These are phyloP conservation scores for Aspergillaceae sp. DNA, from an alignment of 2,329 filamentous ascomycete species.

Conservation along the genomic window DNA sequence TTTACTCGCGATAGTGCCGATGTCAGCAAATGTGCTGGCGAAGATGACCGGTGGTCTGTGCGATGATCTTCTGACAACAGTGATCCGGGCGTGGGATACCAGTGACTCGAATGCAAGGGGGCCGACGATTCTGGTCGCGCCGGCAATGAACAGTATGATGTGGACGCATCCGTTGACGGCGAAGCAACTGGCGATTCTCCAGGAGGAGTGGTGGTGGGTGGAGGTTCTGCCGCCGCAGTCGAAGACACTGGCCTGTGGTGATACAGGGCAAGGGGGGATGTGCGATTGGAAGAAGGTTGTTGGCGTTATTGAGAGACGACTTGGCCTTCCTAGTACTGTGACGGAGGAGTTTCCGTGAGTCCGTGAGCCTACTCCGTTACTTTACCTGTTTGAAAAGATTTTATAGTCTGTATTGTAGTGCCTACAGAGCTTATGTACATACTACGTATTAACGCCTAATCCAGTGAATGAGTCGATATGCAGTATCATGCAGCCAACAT, in stretches of 20 bases:
- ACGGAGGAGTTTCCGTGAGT: not conserved
- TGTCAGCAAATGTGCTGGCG: slow-evolving; percentile 77
- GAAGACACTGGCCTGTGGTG: slow-evolving; percentile 76
- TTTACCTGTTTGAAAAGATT: too few relatives aligned
- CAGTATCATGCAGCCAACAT: too few relatives aligned
- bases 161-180: slow-evolving; percentile 75
- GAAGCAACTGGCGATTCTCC: slow-evolving; percentile 60
- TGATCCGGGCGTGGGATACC: slow-evolving; percentile 82
- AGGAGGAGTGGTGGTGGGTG: slow-evolving; percentile 66
- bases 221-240: slow-evolving; percentile 64
- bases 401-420: too few relatives aligned
- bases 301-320: slow-evolving; percentile 46
- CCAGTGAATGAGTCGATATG: too few relatives aligned
- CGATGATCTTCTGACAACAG: slow-evolving; percentile 64
- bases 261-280: slow-evolving; percentile 77
- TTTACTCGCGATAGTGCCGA: slow-evolving; percentile 67
- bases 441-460: too few relatives aligned
- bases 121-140: slow-evolving; percentile 66
- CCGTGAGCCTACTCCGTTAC: too few relatives aligned
- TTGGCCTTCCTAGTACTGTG: slow-evolving; percentile 5
- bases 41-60: slow-evolving; percentile 72
- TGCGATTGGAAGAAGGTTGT: slow-evolving; percentile 71
- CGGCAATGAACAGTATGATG: slow-evolving; percentile 87
- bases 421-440: too few relatives aligned
- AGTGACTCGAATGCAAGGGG: slow-evolving; percentile 26